Percentiles rank a stretch among this genome's conserved stretches.
Evolutionary conservation across 2,329 filamentous ascomycete species (phyloP).

Genomic region (Uncinocarpus reesii): DNA sequence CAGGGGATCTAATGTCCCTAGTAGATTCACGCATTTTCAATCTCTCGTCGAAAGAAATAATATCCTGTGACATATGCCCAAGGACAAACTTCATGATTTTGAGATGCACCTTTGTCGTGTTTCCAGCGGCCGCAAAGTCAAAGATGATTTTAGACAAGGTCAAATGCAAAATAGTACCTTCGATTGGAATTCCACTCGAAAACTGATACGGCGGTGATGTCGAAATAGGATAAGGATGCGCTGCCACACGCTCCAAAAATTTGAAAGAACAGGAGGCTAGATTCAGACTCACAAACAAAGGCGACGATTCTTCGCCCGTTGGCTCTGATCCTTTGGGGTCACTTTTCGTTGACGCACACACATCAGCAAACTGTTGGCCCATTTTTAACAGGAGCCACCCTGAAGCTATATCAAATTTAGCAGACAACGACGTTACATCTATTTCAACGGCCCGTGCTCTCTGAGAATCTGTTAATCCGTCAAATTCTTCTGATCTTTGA

Average conservation of each 20-base stretch:
- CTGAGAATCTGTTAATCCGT: slow-evolving; percentile 2
- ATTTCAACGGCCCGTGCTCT: slow-evolving; percentile 21
- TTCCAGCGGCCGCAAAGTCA: slow-evolving; percentile 19
- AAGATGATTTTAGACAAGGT: slow-evolving; percentile 22
- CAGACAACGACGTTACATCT: slow-evolving; percentile 25
- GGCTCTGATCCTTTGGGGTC: neutral
- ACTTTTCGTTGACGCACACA: slow-evolving; percentile 15
- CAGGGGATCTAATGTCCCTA: slow-evolving; percentile 31
- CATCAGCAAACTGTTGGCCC: slow-evolving; percentile 25
- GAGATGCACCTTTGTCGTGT: slow-evolving; percentile 23
- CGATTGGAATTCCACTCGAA: slow-evolving; percentile 20
- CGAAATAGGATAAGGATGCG: slow-evolving; percentile 21
- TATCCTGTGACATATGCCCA: slow-evolving; percentile 40
- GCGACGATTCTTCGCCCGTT: slow-evolving; percentile 3
- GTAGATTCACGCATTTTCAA: slow-evolving; percentile 39
- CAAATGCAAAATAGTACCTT: slow-evolving; percentile 28
- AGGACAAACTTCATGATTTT: slow-evolving; percentile 37
- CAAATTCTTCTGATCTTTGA: neutral
- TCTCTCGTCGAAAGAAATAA: slow-evolving; percentile 44
- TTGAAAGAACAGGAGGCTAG: slow-evolving; percentile 27
- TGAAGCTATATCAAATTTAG: slow-evolving; percentile 33
- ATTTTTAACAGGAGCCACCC: slow-evolving; percentile 34
- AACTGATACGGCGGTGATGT: slow-evolving; percentile 10
- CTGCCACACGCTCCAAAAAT: slow-evolving; percentile 31
- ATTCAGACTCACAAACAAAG: slow-evolving; percentile 20